Base-by-base conservation (phyloP, 2,329 filamentous ascomycete species). In the Venturia oleaginea region DNA sequence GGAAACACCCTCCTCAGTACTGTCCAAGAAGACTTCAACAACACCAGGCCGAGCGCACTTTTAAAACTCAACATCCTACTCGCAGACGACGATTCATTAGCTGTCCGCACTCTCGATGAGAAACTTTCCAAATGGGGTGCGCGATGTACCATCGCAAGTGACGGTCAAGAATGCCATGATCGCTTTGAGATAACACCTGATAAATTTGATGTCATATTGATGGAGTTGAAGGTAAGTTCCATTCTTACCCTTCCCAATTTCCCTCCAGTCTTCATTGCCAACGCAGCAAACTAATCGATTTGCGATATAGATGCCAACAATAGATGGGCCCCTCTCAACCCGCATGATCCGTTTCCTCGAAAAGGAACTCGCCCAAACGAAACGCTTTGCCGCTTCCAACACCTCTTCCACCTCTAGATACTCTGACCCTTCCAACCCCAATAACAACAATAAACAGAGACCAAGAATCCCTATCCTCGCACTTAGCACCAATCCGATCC, bases 291-390 rank as follows among this genome's bases (percentile, higher is more conserved):
- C 34, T 15, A 40, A n/a, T n/a, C n/a, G n/a, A n/a, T n/a, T n/a
- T n/a, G 22, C 1, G 2, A 5, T 6, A 24, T 51, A 51, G 51
- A n/a, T 57, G 30, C 51, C 51, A n/a, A 22, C 7, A 32, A 13
- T 57, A 24, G 59, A 60, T 27, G 59, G 59, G 1, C 15, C 22
- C 17, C 37, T 40, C 15, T 40, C 37, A 15, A 43, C 37, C 11
- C 59, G 59, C 11, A 60, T 60, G 59, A 60, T 60, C 34, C 51
- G 51, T n/a, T 57, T 57, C 19, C 30, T 57, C 27, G 51, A 57
- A 22, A 57, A 34, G n/a, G 51, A 57, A 34, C 51, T 30, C 27
- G 51, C 30, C 3, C 51, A 57, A 34, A 3, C 27, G 8, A 27
- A 30, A 34, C 51, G 51, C 15, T 57, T 32, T 27, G 46, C 46